A percentile compares a stretch with the other conserved stretches of the same genome.
phyloP scores from a whole-genome alignment of 805 yeast genomes.

The Kuraishia borneana region DNA sequence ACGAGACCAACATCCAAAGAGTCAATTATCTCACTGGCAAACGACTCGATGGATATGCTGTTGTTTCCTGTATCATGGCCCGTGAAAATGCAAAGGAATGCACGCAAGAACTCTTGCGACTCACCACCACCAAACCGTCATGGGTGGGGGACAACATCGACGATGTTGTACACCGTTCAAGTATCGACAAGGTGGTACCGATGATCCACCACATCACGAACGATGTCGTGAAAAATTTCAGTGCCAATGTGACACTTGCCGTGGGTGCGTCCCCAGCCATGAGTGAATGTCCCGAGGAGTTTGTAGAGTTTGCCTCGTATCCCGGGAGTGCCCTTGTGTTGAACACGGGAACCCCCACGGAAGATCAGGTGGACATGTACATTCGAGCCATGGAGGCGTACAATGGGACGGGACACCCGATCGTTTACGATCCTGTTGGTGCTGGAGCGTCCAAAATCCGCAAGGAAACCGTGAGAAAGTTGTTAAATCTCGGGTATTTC shows the following conservation, averaged over 20 bases:
- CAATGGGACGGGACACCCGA: constrained; percentile 42
- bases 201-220: constrained; percentile 84
- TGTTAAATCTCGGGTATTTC: constrained; percentile 47
- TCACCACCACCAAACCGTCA: constrained; percentile 18
- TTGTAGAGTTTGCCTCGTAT: constrained; percentile 46
- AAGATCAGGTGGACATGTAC: constrained; percentile 28
- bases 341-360: constrained; percentile 66
- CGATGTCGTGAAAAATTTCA: constrained; percentile 76
- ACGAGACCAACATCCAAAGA: constrained; percentile 46
- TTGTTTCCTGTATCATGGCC: constrained; percentile 81
- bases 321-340: constrained; percentile 48
- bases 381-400: constrained; percentile 46
- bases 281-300: constrained; percentile 69
- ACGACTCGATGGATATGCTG: constrained; percentile 70
- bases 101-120: constrained; percentile 24
- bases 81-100: constrained; percentile 38
- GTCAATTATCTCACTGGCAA: constrained; percentile 43
- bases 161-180: no score
- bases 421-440: constrained; percentile 88
- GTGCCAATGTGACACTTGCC: constrained; percentile 80
- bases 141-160: constrained; percentile 7
- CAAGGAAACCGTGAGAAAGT: constrained; percentile 27
- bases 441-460: constrained; percentile 71
- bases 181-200: constrained; percentile 28
- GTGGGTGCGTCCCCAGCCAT: constrained; percentile 82